Evolutionary conservation across 2,329 filamentous ascomycete genomes (phyloP), one percentile per base, ranked within the genome.

Genomic region (Alternaria sp.): DNA sequence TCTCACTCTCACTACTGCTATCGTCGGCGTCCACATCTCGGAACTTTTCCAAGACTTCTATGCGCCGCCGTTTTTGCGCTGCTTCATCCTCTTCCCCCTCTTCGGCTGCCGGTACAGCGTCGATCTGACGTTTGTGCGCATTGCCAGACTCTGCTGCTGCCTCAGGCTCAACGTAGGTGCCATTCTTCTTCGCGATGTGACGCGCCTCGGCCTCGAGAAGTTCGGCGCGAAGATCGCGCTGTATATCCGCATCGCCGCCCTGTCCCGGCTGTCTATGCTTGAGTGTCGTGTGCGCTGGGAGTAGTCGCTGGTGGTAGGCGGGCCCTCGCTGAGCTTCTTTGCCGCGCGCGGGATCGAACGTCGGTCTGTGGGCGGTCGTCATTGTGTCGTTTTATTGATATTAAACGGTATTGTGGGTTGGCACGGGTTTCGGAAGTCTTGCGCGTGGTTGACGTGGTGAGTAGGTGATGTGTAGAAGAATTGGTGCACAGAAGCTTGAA

Each of bases 301-400:
- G 90, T 15, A 98, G 91, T 73, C 96, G 91, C 82, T 98, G 95
- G 79, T 99, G 96, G 84, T 97, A 98, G 73, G 93, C 95, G 53
- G 93, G 92, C 51, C 96, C 96, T 75, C 93, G 91, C 63, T 93
- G 91, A 74, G 94, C 93, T 82, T 99, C 96, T 85, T 97, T 97
- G 79, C 96, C 96, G 78, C 91, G 89, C 87, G 94, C 92, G 69
- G 96, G 96, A 80, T 99, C 96, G 78, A 99, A 99, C 0, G 96
- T 99, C 60, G 96, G 96, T 83, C 96, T 91, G 79, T 90, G 89
- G 61, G 89, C 89, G 82, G 81, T 83, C 40, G 79, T 81, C 84
- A 85, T 85, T 13, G 67, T 81, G 61, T 12, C 11, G 32, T 7
- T 12, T 2, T 44, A n/a, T 54, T 51, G 25, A 10, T 26, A 10